Base-by-base conservation (phyloP, 2,329 filamentous ascomycete species). In the Elsinoe arachidis region DNA sequence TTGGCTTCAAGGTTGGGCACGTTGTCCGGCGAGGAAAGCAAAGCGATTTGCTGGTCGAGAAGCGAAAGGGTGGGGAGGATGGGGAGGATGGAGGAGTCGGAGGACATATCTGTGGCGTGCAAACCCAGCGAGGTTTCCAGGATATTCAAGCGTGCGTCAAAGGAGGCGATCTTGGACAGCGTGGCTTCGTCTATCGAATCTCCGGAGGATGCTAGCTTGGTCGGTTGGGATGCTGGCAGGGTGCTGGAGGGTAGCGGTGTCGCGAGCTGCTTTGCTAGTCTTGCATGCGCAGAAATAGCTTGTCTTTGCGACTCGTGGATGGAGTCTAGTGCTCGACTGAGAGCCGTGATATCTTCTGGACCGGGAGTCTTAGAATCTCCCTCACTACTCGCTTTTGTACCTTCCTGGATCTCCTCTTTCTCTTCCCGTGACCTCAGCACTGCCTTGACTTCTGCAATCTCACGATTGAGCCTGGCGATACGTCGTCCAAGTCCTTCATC, bases 21-120 rank as follows among this genome's bases (percentile, higher is more conserved):
- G 41, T 81, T 89, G 0, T 87, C 83, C 61, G 87, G 81, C 1
- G 84, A 83, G 6, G 64, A 65, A 11, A 99, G 78, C 1, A 88
- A 84, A 5, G 81, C 80, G 34, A 99, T 81, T 63, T 95, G 90
- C 64, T 85, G 86, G 62, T 93, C 87, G 59, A 99, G 82, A 14
- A 81, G 81, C 59, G 91, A 85, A 9, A 99, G 78, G 1, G 89
- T 87, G 2, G 90, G 90, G 15, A 97, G 79, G 41, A 99, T 84
- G 26, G 92, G 88, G 57, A 82, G 78, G 63, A 67, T 73, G 15
- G 67, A 63, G 57, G n/a, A 35, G n/a, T 67, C 62, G 62, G 51
- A 70, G 59, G 35, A 67, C 33, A 80, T 73, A 63, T 84, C 84
- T 10, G 83, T 80, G 0, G 84, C 82, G 49, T 69, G 65, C n/a